Base-by-base conservation (phyloP, 1,139 yeast species). In the Schwanniomyces etchellsii region DNA sequence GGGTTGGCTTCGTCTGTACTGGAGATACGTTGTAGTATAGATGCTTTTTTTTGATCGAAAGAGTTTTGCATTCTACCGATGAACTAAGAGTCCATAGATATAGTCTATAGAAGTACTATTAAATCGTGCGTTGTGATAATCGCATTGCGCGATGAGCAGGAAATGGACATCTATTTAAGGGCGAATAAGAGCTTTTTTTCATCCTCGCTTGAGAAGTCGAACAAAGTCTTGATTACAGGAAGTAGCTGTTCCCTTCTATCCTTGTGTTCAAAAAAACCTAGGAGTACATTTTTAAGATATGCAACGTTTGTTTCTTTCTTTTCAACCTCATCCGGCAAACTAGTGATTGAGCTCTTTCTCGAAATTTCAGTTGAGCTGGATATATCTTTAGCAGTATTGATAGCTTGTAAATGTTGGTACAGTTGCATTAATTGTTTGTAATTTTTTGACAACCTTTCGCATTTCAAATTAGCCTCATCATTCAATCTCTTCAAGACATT, bases 241-340 rank as follows among this genome's bases (percentile, higher is more conserved):
- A 91, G 60, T 30, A 91, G 66, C 51, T 80, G 85, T 21, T 70
- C 77, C 32, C 97, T 67, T 54, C 89, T 96, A n/a, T 89, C 97
- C 46, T 73, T 83, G 48, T 85, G 95, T 48, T 89, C 96, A 38
- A 91, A 58, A 52, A 82, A 91, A 2, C 96, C 96, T 5, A 91
- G 60, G 13, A 91, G 57, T 2, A 91, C 96, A 50, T 91, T 91
- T 51, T 83, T 84, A 32, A 88, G 70, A 51, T 91, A 91, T 13
- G 91, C 85, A 17, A 81, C 64, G 45, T 81, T 65, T 17, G 61
- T 50, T 5, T 41, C 44, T 20, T 32, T 24, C 11, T 24, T 14
- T 14, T 18, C 20, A n/a, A 9, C 9, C n/a, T 14, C 5, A 10
- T 26, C 10, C n/a, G 15, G 9, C 6, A 9, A 14, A 13, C 20